Conservation (phyloP, 2,329 filamentous ascomycete genomes). For the Cercospora sp. region DNA sequence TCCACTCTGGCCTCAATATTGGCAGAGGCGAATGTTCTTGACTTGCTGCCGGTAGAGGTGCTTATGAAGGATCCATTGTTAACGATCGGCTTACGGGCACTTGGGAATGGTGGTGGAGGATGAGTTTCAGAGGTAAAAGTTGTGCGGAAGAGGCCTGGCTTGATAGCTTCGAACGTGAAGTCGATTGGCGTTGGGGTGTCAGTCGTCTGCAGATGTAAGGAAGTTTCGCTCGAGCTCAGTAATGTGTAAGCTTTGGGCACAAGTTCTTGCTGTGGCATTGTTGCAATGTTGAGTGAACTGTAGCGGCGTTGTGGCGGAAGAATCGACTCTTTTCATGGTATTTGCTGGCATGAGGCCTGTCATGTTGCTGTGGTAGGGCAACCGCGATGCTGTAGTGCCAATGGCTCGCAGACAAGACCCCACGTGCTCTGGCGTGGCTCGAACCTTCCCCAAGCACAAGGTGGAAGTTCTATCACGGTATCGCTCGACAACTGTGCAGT, state of each 20-base stretch:
- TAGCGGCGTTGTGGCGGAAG: background rate
- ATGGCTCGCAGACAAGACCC: background rate
- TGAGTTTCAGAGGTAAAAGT: constrained; percentile 64
- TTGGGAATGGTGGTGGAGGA: constrained; percentile 65
- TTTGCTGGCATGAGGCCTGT: background rate
- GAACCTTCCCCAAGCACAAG: background rate
- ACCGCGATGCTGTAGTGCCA: background rate
- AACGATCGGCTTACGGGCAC: constrained; percentile 49
- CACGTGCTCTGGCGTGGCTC: background rate
- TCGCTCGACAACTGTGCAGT: background rate
- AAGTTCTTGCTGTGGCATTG: constrained; percentile 53
- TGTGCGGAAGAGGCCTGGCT: constrained; percentile 65
- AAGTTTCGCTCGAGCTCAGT: constrained; percentile 32
- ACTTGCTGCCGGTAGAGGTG: constrained; percentile 35
- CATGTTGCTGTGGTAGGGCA: background rate
- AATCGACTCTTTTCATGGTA: background rate
- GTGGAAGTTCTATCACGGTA: background rate
- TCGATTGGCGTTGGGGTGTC: constrained; percentile 46
- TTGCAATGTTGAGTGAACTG: background rate
- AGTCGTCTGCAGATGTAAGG: constrained; percentile 47
- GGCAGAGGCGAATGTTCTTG: constrained; percentile 44
- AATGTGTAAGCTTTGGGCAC: constrained; percentile 43
- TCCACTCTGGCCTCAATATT: constrained; percentile 57
- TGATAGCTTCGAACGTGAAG: constrained; percentile 64
- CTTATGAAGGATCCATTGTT: constrained; percentile 11